A percentile compares a stretch with the other conserved stretches of the same genome.
Conservation (phyloP, 1,139 yeast genomes). For the Lodderomyces jiufengensis region DNA sequence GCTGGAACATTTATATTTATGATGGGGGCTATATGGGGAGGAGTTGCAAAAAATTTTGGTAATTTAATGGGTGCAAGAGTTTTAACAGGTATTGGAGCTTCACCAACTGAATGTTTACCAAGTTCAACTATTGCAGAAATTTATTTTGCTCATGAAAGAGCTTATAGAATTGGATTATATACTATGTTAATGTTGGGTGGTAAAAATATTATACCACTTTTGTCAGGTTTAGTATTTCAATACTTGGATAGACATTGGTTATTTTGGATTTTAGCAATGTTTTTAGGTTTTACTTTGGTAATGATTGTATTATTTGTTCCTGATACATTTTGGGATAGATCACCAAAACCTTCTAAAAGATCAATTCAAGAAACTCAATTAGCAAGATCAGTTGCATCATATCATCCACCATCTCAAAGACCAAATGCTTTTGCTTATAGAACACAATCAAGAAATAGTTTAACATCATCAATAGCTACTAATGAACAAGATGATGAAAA, state of each 20-base stretch:
- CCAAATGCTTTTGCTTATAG: slow-evolving; percentile 34
- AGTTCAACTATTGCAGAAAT: slow-evolving; percentile 62
- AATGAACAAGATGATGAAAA: slow-evolving; percentile 8
- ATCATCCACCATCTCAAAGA: slow-evolving; percentile 26
- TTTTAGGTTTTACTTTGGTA: slow-evolving; percentile 45
- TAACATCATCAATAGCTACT: slow-evolving; percentile 17
- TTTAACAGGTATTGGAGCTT: slow-evolving; percentile 55
- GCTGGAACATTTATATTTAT: slow-evolving; percentile 48
- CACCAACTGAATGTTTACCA: slow-evolving; percentile 62
- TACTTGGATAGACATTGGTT: slow-evolving; percentile 56
- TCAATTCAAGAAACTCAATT: slow-evolving; percentile 47
- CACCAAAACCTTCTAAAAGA: slow-evolving; percentile 49
- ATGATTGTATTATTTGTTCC: slow-evolving; percentile 56
- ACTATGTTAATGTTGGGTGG: slow-evolving; percentile 62
- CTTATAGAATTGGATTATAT: slow-evolving; percentile 60
- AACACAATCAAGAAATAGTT: slow-evolving; percentile 17
- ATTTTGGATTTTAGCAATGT: slow-evolving; percentile 56
- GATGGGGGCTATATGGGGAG: slow-evolving; percentile 56
- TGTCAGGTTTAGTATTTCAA: slow-evolving; percentile 52
- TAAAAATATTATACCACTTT: slow-evolving; percentile 55
- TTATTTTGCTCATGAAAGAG: slow-evolving; percentile 63
- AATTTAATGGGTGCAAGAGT: slow-evolving; percentile 57
- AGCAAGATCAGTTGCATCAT: slow-evolving; percentile 40
- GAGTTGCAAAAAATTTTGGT: slow-evolving; percentile 45
- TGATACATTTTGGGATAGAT: slow-evolving; percentile 63